Evolutionary conservation across 345 rosid species (phyloP).

Genomic region (Gossypium arboreum): DNA sequence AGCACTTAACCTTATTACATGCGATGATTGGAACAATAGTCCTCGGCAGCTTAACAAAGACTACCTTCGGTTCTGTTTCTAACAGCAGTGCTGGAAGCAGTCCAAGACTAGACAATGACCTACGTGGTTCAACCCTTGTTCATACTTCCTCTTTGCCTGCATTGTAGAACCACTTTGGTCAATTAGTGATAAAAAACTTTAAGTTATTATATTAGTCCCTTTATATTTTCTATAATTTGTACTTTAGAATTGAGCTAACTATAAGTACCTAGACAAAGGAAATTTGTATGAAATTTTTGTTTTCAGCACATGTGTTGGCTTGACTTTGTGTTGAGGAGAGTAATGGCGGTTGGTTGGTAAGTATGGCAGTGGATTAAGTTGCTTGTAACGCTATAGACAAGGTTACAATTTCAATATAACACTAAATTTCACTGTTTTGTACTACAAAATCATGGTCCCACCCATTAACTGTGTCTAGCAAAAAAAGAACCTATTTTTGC

Average conservation of each 20-base stretch:
- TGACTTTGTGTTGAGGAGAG: background rate
- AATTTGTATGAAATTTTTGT: background rate
- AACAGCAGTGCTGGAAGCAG: slow-evolving; percentile 87
- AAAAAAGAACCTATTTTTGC: background rate
- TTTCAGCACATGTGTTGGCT: background rate
- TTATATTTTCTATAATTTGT: background rate
- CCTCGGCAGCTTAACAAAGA: slow-evolving; percentile 44
- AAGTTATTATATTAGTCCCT: background rate
- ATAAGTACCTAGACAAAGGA: slow-evolving; percentile 1
- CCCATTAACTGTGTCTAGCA: background rate
- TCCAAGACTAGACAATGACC: slow-evolving; percentile 37
- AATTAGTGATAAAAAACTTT: background rate
- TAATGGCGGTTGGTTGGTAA: background rate
- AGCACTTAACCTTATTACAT: slow-evolving; percentile 38
- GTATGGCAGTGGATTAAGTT: background rate
- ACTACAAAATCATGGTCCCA: background rate
- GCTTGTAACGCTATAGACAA: background rate
- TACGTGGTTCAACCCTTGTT: slow-evolving; percentile 25
- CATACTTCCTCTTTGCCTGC: slow-evolving; percentile 32
- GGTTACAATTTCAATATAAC: background rate
- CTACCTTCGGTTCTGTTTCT: slow-evolving; percentile 62
- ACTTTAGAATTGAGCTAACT: background rate
- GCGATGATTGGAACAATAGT: slow-evolving; percentile 50
- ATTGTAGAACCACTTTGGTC: background rate
- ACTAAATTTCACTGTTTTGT: background rate